Conservation (phyloP, 305 asterid species). For the Coffea humblotiana region DNA sequence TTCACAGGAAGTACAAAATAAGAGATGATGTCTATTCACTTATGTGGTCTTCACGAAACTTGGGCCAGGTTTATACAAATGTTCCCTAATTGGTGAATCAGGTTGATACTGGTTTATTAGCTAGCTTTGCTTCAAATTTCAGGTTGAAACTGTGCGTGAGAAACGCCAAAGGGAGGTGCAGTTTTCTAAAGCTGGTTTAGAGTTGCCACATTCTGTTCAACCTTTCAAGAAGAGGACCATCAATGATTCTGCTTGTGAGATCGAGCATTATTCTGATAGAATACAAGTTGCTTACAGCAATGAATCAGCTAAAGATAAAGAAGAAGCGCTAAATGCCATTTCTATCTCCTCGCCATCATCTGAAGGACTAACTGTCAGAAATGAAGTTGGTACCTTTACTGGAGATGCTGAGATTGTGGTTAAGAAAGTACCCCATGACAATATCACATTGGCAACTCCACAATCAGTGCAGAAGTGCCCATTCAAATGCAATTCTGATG, state of each 20-base stretch:
- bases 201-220: constrained; percentile 43
- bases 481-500: constrained; percentile 19
- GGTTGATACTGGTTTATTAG: constrained; percentile 6
- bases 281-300: constrained; percentile 16
- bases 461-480: constrained; percentile 27
- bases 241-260: constrained; percentile 19
- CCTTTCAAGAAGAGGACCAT: constrained; percentile 47
- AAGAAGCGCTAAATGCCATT: constrained; percentile 15
- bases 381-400: constrained; percentile 22
- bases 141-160: constrained; percentile 86
- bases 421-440: constrained; percentile 31
- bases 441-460: not conserved
- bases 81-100: constrained; percentile 1
- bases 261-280: constrained; percentile 33
- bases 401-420: constrained; percentile 28
- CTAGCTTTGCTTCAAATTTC: constrained; percentile 13
- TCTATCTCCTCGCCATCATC: constrained; percentile 22
- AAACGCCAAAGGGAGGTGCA: constrained; percentile 78
- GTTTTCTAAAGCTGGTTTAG: constrained; percentile 65
- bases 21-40: constrained; percentile 68
- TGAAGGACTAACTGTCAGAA: constrained; percentile 25
- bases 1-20: constrained; percentile 77
- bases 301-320: constrained; percentile 28
- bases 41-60: constrained; percentile 83
- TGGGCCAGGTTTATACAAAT: constrained; percentile 72